phyloP scores from a whole-genome alignment of 1,139 yeast genomes.

The Scheffersomyces lignicola region DNA sequence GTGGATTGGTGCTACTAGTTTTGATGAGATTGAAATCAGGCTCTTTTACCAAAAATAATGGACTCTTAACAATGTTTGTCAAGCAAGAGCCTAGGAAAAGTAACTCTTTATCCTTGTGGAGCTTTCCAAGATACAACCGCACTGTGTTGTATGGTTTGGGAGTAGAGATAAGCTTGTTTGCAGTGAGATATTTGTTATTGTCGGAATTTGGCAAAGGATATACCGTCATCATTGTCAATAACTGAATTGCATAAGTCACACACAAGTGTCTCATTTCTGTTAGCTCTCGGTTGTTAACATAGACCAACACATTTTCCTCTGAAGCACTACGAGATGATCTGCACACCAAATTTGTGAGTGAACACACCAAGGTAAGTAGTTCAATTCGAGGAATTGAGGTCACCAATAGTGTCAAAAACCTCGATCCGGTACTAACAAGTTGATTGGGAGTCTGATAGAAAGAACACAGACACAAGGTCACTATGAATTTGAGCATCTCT shows the following conservation, averaged over 20 bases:
- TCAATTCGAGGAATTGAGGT: slow-evolving; percentile 50
- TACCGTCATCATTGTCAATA: slow-evolving; percentile 59
- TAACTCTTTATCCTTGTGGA: slow-evolving; percentile 56
- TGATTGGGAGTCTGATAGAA: slow-evolving; percentile 53
- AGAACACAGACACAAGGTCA: slow-evolving; percentile 64
- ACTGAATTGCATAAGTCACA: slow-evolving; percentile 59
- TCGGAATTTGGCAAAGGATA: slow-evolving; percentile 55
- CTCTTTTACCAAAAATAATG: slow-evolving; percentile 25
- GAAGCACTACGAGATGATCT: slow-evolving; percentile 30
- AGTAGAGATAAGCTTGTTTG: slow-evolving; percentile 18
- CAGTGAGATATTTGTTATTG: slow-evolving; percentile 43
- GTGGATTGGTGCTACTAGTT: slow-evolving; percentile 20
- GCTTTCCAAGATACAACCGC: slow-evolving; percentile 50
- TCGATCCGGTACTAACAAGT: slow-evolving; percentile 53
- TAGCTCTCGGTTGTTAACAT: slow-evolving; percentile 22
- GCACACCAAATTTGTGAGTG: slow-evolving; percentile 63
- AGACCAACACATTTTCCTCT: slow-evolving; percentile 37
- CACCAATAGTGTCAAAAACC: slow-evolving; percentile 59
- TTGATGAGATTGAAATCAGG: slow-evolving; percentile 18
- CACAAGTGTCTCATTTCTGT: slow-evolving; percentile 53
- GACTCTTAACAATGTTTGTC: slow-evolving; percentile 45
- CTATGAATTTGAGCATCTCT: slow-evolving; percentile 62
- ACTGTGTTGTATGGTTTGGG: slow-evolving; percentile 47
- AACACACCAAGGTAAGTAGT: slow-evolving; percentile 58
- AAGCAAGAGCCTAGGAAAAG: slow-evolving; percentile 47